phyloP scores from a whole-genome alignment of 306 rosid species.

The Lathyrus oleraceus region DNA sequence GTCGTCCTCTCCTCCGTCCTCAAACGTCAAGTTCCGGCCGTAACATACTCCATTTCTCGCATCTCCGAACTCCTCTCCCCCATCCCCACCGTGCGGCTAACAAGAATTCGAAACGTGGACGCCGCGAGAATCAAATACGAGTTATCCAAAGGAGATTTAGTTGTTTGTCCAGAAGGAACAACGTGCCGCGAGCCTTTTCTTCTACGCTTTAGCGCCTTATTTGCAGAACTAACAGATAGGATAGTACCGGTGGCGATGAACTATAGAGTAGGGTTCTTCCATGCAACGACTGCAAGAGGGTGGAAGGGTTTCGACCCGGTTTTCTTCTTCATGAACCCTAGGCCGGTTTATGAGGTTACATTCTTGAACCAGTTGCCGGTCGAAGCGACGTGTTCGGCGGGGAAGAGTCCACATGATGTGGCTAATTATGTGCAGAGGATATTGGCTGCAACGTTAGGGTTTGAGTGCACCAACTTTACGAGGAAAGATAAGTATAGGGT shows the following conservation, averaged over 20 bases:
- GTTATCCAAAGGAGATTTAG: conserved; percentile 70
- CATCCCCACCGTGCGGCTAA: conserved; percentile 75
- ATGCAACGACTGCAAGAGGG: conserved; percentile 91
- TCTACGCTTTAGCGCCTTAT: conserved; percentile 71
- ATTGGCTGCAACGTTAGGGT: conserved; percentile 80
- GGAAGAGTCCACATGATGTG: conserved; percentile 87
- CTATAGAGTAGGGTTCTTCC: conserved; percentile 87
- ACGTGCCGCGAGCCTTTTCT: conserved; percentile 97
- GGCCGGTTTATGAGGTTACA: conserved; percentile 87
- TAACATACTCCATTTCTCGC: conserved; percentile 86
- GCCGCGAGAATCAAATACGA: conserved; percentile 63
- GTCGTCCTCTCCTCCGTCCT: conserved; percentile 75
- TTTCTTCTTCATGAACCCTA: conserved; percentile 95
- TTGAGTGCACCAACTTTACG: conserved; percentile 88
- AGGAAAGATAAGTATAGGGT: conserved; percentile 84
- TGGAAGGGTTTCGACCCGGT: conserved; percentile 86
- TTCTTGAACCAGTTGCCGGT: conserved; percentile 82
- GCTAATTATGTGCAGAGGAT: conserved; percentile 93
- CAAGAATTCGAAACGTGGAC: conserved; percentile 64
- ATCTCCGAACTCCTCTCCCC: conserved; percentile 81
- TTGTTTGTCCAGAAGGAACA: conserved; percentile 93
- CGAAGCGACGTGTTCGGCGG: conserved; percentile 85
- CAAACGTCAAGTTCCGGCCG: conserved; percentile 68
- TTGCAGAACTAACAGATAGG: conserved; percentile 79
- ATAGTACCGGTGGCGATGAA: conserved; percentile 99